Conservation (phyloP, 768 basidiomycete species). For the Strobilomyces dryophilus region DNA sequence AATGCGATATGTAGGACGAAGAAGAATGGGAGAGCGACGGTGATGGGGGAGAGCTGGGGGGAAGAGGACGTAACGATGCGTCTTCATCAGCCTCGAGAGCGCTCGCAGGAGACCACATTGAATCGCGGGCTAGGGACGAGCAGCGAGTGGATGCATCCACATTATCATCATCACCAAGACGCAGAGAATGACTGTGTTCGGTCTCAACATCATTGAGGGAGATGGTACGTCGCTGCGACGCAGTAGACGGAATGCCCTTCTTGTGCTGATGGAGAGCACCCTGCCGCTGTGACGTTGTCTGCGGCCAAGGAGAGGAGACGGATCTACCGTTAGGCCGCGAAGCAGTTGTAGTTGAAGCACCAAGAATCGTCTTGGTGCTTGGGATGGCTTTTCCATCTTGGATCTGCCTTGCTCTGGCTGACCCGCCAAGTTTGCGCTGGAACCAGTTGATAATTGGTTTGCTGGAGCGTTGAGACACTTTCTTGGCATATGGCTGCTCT, state of each 20-base stretch:
- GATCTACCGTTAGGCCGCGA: constrained; percentile 27
- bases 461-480: constrained; percentile 63
- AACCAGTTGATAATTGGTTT: constrained; percentile 90
- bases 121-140: constrained; percentile 66
- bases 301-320: constrained; percentile 28
- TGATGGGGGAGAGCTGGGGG: constrained; percentile 84
- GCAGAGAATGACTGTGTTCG: constrained; percentile 34
- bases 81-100: constrained; percentile 88
- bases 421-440: constrained; percentile 78
- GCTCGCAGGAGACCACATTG: constrained; percentile 76
- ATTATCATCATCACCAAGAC: constrained; percentile 36
- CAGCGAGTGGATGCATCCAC: constrained; percentile 46
- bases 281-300: constrained; percentile 26
- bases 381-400: constrained; percentile 28
- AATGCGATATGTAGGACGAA: constrained; percentile 77
- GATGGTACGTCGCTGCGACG: constrained; percentile 50
- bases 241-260: constrained; percentile 19
- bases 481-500: constrained; percentile 48
- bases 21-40: constrained; percentile 83
- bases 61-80: constrained; percentile 85
- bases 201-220: constrained; percentile 62
- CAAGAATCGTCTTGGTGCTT: constrained; percentile 15
- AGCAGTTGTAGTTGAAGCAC: constrained; percentile 3
- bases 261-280: constrained; percentile 12
- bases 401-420: constrained; percentile 52